Base-by-base conservation (phyloP, 164 flowering plant genomes). In the Litsea cubeba region DNA sequence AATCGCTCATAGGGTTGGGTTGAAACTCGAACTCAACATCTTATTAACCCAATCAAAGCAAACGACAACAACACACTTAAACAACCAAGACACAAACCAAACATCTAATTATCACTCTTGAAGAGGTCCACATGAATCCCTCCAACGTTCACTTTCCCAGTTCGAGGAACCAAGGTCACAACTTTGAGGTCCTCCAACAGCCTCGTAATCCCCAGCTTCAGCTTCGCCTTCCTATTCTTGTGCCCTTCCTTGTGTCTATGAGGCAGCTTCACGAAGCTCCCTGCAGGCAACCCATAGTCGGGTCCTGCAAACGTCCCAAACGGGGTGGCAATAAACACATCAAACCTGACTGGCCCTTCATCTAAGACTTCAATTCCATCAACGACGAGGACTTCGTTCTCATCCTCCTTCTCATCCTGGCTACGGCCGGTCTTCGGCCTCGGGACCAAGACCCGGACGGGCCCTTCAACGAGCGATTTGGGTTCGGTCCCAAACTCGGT, bases 301-400 rank as follows among this genome's bases (percentile, higher is more conserved):
- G 67, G 67, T 64, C 30, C 30, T 14, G 26, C 67, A 64, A 25
- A 23, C 1, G 2, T 14, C 26, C 30, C 67, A 40, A 40, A 22
- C 62, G 62, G 28, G 35, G 15, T 20, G 30, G 35, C 25, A 18
- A 71, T 46, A 32, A 23, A 57, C 46, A 71, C 64, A 25, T 71
- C 72, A 24, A 71, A 71, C 20, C 30, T 18, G 22, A 51, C 32
- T 20, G 72, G 35, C 22, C 46, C 72, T 22, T 50, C 28, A 15
- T 25, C 12, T 22, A 18, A 10, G 72, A 51, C 28, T 22, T 24
- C 72, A 25, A 71, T 71, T 30, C 62, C 72, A 22, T 71, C 72
- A 8, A 71, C 18, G 35, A 54, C 30, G n/a, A 71, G 72, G 12
- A 71, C 40, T 35, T 71, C 72, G 3, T 24, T 23, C 72, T 71